phyloP scores from a whole-genome alignment of 208 protist species.

The Crithidia bombi region DNA sequence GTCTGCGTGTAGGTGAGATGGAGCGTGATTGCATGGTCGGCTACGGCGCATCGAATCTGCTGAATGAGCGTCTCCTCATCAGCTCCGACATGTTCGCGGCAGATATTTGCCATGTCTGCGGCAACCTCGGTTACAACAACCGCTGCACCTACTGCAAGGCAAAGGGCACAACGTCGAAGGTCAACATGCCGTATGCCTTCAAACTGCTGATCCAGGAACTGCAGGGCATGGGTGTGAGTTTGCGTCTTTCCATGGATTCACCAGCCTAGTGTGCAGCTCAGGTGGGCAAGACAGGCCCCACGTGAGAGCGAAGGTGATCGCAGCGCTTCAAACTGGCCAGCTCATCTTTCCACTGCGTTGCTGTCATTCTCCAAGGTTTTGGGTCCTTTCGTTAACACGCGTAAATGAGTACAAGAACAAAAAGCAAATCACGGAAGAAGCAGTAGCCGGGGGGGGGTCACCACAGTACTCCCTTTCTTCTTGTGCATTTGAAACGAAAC shows the following conservation, averaged over 20 bases:
- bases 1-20: conserved; percentile 99
- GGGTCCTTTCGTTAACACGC: too few species aligned
- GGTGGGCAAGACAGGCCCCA: too few species aligned
- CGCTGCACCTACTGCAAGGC: conserved; percentile 97
- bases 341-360: too few species aligned
- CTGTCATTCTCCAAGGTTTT: too few species aligned
- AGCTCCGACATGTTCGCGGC: conserved; percentile 97
- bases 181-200: conserved; percentile 99
- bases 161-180: conserved; percentile 65
- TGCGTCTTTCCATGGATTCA: conserved; percentile 54
- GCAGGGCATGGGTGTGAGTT: conserved; percentile 97
- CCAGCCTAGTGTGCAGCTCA: conserved; percentile 22
- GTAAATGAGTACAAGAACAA: too few species aligned
- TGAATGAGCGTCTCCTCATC: conserved; percentile 98
- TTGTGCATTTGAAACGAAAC: too few species aligned
- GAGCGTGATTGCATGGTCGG: conserved; percentile 99
- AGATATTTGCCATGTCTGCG: conserved; percentile 95
- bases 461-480: too few species aligned
- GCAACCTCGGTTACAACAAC: conserved; percentile 88
- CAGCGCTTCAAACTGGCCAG: too few species aligned
- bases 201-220: conserved; percentile 99
- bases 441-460: too few species aligned
- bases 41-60: conserved; percentile 95
- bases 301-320: too few species aligned
- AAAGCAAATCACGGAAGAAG: too few species aligned